These are phyloP conservation scores for Coniochaeta pulveracea DNA, from an alignment of 2,329 filamentous ascomycete species.

Conservation along the genomic window DNA sequence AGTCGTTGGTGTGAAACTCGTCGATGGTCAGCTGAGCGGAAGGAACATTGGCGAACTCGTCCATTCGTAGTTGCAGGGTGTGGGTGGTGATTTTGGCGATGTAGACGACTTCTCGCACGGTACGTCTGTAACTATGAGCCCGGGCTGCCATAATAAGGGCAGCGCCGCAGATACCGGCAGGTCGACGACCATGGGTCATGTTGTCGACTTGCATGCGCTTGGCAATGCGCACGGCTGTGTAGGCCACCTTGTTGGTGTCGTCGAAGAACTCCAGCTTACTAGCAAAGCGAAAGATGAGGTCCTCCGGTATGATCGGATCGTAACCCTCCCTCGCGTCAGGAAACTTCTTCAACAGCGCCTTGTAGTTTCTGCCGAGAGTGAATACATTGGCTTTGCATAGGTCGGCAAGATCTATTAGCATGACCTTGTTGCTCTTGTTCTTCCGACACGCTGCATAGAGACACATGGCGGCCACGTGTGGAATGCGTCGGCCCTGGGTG, in stretches of 20 bases:
- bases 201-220: constrained; percentile 93
- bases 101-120: constrained; percentile 90
- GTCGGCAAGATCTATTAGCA: constrained; percentile 94
- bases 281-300: constrained; percentile 84
- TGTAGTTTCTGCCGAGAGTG: constrained; percentile 81
- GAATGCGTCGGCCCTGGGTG: constrained; percentile 74
- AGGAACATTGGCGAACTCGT: constrained; percentile 83
- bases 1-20: constrained; percentile 60
- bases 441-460: constrained; percentile 82
- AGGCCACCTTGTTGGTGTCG: constrained; percentile 71
- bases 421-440: constrained; percentile 67
- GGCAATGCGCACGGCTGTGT: constrained; percentile 78
- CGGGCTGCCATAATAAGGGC: constrained; percentile 89
- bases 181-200: constrained; percentile 91
- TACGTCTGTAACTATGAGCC: constrained; percentile 96
- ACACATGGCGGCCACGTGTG: constrained; percentile 80
- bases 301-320: constrained; percentile 70
- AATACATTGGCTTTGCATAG: constrained; percentile 79
- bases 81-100: constrained; percentile 93
- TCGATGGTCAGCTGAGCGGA: constrained; percentile 78
- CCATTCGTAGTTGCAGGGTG: constrained; percentile 81
- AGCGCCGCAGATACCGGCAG: constrained; percentile 87
- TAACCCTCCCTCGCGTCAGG: constrained; percentile 42
- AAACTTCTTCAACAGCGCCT: constrained; percentile 61
- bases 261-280: constrained; percentile 83